Evolutionary conservation across 345 rosid genomes (phyloP).

Genomic region (Eucalyptus sideroxylon): DNA sequence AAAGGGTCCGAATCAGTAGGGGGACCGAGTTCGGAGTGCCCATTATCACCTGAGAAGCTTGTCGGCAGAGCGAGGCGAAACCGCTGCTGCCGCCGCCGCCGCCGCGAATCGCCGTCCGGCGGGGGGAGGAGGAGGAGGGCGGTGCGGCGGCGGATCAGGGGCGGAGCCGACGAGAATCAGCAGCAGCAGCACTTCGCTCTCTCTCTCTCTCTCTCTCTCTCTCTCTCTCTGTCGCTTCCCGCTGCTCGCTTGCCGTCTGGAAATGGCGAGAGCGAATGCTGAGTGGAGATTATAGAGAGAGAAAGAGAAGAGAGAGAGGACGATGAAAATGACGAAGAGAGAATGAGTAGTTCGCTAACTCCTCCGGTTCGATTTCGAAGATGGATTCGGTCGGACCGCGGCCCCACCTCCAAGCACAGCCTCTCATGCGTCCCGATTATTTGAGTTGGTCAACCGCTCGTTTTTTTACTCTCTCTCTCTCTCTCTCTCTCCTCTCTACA

Average conservation of each 20-base stretch:
- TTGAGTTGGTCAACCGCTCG: background rate
- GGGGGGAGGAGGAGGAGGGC: background rate
- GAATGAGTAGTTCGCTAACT: background rate
- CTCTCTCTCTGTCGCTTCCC: background rate
- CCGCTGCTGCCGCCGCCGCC: background rate
- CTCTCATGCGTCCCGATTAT: background rate
- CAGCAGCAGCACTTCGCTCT: background rate
- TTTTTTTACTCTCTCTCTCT: background rate
- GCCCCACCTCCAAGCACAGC: background rate
- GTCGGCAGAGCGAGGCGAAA: background rate
- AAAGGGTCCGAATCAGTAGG: background rate
- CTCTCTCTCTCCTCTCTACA: too few relatives aligned
- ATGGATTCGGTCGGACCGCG: background rate
- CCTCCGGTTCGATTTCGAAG: background rate
- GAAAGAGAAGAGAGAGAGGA: background rate
- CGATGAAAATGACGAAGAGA: background rate
- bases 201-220: background rate
- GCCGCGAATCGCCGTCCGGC: background rate
- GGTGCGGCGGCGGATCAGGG: background rate
- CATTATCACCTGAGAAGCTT: background rate
- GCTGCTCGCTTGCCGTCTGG: background rate
- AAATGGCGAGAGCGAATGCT: background rate
- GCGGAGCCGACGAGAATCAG: background rate
- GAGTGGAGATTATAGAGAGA: background rate
- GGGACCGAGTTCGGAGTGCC: background rate